Conservation (phyloP, 768 basidiomycete genomes). For the Boletus eberwhitei region DNA sequence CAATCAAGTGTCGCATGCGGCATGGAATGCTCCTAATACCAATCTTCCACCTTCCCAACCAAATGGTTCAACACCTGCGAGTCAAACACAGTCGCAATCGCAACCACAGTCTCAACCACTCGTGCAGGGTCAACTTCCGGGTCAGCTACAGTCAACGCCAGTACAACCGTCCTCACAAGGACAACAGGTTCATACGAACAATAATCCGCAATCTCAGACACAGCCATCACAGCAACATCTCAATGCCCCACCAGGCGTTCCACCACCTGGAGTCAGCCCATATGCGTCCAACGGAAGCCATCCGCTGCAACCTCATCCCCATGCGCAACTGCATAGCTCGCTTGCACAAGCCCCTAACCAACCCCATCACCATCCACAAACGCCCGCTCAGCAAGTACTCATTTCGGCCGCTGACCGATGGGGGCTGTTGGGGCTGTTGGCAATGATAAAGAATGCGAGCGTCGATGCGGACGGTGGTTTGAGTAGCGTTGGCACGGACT, state of each 20-base stretch:
- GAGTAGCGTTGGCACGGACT: conserved; percentile 84
- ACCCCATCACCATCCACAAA: conserved; percentile 63
- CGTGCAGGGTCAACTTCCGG: conserved; percentile 21
- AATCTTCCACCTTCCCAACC: conserved; percentile 38
- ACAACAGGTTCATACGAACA: conserved; percentile 34
- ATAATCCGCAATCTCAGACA: conserved; percentile 24
- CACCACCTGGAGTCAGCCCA: conserved; percentile 36
- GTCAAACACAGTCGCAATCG: conserved; percentile 24
- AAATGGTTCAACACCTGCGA: conserved; percentile 22
- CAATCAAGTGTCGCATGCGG: conserved; percentile 57
- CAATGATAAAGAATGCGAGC: conserved; percentile 78
- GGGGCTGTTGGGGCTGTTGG: conserved; percentile 84
- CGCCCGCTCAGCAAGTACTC: conserved; percentile 90
- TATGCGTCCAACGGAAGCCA: conserved; percentile 37
- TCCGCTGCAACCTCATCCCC: conserved; percentile 32
- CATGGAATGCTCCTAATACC: conserved; percentile 60
- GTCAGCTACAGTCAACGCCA: conserved; percentile 17
- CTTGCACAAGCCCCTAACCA: conserved; percentile 31
- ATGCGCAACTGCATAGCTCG: conserved; percentile 33
- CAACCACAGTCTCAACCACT: conserved; percentile 25
- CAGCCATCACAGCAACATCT: conserved; percentile 45
- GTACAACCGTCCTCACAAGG: conserved; percentile 28
- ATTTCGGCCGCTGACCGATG: conserved; percentile 92
- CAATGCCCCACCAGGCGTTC: conserved; percentile 51
- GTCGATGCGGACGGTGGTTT: conserved; percentile 76